Conservation (phyloP, 257 asterid species). For the Solanum arcanum region DNA sequence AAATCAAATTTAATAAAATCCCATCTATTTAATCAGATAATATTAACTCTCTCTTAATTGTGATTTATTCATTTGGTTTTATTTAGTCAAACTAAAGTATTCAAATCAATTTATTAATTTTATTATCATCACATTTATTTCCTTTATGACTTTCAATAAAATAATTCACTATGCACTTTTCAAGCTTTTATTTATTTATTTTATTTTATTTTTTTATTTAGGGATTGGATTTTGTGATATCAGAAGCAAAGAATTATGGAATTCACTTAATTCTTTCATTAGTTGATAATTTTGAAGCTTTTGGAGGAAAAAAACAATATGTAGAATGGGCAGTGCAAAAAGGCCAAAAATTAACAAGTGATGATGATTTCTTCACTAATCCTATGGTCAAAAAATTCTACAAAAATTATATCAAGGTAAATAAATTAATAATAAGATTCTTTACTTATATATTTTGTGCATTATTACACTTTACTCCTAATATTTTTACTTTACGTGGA, state of each 20-base stretch:
- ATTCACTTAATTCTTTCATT: conserved; percentile 14
- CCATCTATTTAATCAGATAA: neutral
- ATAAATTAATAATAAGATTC: neutral
- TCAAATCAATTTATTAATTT: neutral
- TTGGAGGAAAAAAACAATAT: conserved; percentile 22
- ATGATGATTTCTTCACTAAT: conserved; percentile 19
- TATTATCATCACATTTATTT: neutral
- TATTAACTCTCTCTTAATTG: neutral
- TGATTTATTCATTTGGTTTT: neutral
- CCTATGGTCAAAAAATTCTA: conserved; percentile 3
- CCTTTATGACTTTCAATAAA: neutral
- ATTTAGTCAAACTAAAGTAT: neutral
- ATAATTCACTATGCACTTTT: neutral
- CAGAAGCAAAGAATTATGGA: conserved; percentile 19
- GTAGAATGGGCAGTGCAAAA: conserved; percentile 10
- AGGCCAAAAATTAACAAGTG: conserved; percentile 15
- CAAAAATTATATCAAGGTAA: conserved; percentile 19
- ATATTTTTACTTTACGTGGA: neutral
- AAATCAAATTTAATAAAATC: neutral
- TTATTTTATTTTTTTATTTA: neutral
- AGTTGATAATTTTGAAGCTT: conserved; percentile 15
- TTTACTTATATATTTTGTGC: neutral
- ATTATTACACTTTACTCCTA: neutral
- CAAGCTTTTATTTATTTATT: too few species aligned
- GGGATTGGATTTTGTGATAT: conserved; percentile 22